phyloP scores from a whole-genome alignment of 164 flowering plant genomes.

The Dillenia turbinata region DNA sequence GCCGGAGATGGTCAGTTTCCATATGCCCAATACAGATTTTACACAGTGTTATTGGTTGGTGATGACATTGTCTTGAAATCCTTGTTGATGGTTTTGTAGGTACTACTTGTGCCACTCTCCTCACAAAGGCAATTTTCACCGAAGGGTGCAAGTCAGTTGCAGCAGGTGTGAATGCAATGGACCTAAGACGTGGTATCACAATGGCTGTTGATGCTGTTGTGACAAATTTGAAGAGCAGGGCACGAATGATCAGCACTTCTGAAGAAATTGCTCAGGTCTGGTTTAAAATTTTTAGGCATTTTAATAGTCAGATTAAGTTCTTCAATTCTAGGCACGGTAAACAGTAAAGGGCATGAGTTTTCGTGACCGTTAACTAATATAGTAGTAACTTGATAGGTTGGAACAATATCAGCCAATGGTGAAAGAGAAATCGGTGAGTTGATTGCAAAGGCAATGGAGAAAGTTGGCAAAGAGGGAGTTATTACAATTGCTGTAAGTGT shows the following conservation, averaged over 20 bases:
- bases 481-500: slow-evolving; percentile 82
- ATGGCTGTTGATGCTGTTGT: slow-evolving; percentile 97
- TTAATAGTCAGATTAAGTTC: too few species aligned
- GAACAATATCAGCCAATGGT: slow-evolving; percentile 97
- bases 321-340: neutral
- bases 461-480: slow-evolving; percentile 97
- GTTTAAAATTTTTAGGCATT: neutral
- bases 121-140: slow-evolving; percentile 80
- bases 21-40: neutral
- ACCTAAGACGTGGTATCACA: slow-evolving; percentile 80
- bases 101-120: slow-evolving; percentile 97
- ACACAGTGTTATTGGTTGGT: neutral
- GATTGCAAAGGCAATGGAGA: slow-evolving; percentile 98
- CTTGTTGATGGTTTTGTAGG: slow-evolving; percentile 37
- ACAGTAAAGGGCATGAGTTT: neutral
- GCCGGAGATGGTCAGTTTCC: slow-evolving; percentile 86
- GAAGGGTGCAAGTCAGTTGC: slow-evolving; percentile 99
- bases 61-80: neutral
- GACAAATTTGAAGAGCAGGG: slow-evolving; percentile 79
- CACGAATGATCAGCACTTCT: slow-evolving; percentile 89
- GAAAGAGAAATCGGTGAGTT: slow-evolving; percentile 97
- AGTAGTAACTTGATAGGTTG: slow-evolving; percentile 45
- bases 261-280: slow-evolving; percentile 95
- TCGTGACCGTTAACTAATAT: neutral
- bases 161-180: slow-evolving; percentile 99